These are phyloP conservation scores for Saturnispora saitoi DNA, from an alignment of 805 yeast genomes.

Conservation along the genomic window DNA sequence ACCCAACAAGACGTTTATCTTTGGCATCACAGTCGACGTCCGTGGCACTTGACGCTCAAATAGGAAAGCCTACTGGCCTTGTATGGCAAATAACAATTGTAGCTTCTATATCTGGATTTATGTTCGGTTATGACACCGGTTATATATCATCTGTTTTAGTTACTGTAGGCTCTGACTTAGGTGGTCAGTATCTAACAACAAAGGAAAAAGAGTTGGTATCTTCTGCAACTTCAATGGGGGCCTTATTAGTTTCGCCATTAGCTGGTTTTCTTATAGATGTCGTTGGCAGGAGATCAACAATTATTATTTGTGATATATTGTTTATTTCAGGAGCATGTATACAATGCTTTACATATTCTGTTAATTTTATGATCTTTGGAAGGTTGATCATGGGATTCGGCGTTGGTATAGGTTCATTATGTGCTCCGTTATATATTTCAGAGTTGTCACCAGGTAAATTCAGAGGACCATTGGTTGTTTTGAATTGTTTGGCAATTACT, in stretches of 20 bases:
- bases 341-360: slow-evolving; percentile 70
- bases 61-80: slow-evolving; percentile 45
- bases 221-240: slow-evolving; percentile 91
- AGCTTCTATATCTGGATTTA: slow-evolving; percentile 87
- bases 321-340: slow-evolving; percentile 78
- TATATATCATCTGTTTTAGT: slow-evolving; percentile 91
- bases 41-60: neutral
- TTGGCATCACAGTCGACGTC: neutral
- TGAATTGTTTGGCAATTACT: slow-evolving; percentile 83
- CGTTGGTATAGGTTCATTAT: slow-evolving; percentile 88
- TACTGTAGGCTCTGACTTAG: slow-evolving; percentile 62
- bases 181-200: slow-evolving; percentile 52
- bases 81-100: slow-evolving; percentile 63
- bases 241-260: slow-evolving; percentile 63
- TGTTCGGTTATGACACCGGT: slow-evolving; percentile 98
- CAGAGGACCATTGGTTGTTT: slow-evolving; percentile 83
- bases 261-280: slow-evolving; percentile 81
- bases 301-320: slow-evolving; percentile 72
- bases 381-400: slow-evolving; percentile 93
- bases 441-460: slow-evolving; percentile 89
- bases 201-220: slow-evolving; percentile 88
- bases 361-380: slow-evolving; percentile 89
- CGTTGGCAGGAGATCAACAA: slow-evolving; percentile 75
- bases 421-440: slow-evolving; percentile 84
- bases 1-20: neutral